Evolutionary conservation across 1,284 basidiomycete genomes (phyloP), one percentile per base, ranked within the genome.

Genomic region (Trichosporon sp.): DNA sequence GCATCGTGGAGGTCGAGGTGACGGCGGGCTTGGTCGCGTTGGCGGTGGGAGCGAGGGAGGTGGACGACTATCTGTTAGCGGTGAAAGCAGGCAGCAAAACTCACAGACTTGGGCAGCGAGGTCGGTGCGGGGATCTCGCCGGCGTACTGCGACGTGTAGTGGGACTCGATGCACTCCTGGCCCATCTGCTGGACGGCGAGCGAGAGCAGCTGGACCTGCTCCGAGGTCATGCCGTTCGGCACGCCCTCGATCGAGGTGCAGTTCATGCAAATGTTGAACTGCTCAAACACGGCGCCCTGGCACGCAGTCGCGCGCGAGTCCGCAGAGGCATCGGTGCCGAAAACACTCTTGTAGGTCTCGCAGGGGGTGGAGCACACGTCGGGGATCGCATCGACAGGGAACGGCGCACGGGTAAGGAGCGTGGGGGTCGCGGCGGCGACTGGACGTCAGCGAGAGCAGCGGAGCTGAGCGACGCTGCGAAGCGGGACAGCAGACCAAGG

Each of bases 251-350:
- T 63, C 31, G 31, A 35, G 31, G 59, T 63, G 59, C 59, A 63
- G 59, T 63, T 63, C 59, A 63, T 63, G 59, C 59, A 63, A 32
- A 63, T 63, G 59, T 63, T 63, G 59, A 63, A 63, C 59, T 63
- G 59, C 59, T 63, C 59, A 10, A 63, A 63, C 14, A 63, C 59
- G 32, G 4, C 12, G 59, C 59, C 59, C 59, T 63, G 59, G 59
- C 59, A 63, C 59, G 59, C 59, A 16, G 59, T 63, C 59, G 59
- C 12, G 59, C 59, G 59, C 14, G 59, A 32, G 32, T 63, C 59
- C 31, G 10, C 11, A 3, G 59, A 16, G 6, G 59, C 59, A 16
- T 63, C 59, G 59, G 59, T 4, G 16, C 11, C 35, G 59, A 63
- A 63, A 11, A 63, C 59, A 16, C 59, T 63, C 59, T 63, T 63